Conservation (phyloP, 306 rosid species). For the Sphenostylis stenocarpa region DNA sequence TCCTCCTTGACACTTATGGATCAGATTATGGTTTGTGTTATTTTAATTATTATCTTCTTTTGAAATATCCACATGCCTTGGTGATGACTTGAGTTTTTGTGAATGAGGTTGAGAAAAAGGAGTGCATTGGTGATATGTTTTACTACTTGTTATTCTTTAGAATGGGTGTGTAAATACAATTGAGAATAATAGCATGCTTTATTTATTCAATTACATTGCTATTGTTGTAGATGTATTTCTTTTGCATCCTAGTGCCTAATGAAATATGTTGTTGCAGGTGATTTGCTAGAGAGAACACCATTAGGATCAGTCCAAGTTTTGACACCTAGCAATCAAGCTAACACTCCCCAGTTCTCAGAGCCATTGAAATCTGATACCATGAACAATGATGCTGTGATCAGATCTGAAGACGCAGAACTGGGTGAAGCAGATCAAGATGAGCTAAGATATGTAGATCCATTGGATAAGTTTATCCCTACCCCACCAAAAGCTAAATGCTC, state of each 20-base stretch:
- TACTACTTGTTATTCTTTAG: background rate
- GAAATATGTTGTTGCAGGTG: constrained; percentile 51
- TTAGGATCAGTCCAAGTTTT: constrained; percentile 48
- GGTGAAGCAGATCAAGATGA: constrained; percentile 53
- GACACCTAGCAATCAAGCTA: constrained; percentile 56
- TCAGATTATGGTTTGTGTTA: background rate
- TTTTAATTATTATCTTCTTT: background rate
- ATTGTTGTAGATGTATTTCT: background rate
- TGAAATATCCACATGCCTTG: background rate
- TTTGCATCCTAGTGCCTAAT: background rate
- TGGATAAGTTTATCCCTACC: constrained; percentile 78
- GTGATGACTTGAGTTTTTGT: background rate
- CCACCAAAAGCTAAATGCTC: constrained; percentile 76
- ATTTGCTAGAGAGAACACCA: constrained; percentile 53
- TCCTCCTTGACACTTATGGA: background rate
- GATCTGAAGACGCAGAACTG: constrained; percentile 51
- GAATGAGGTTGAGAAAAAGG: background rate
- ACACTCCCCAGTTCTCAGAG: constrained; percentile 54
- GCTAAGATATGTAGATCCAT: constrained; percentile 46
- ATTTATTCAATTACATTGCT: background rate
- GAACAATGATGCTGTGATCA: constrained; percentile 41
- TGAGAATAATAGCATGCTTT: constrained; percentile 5
- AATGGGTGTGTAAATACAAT: background rate
- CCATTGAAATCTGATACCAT: constrained; percentile 48
- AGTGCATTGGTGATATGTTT: background rate